phyloP scores from a whole-genome alignment of 2,329 filamentous ascomycete species.

The Diaporthe caulivora region DNA sequence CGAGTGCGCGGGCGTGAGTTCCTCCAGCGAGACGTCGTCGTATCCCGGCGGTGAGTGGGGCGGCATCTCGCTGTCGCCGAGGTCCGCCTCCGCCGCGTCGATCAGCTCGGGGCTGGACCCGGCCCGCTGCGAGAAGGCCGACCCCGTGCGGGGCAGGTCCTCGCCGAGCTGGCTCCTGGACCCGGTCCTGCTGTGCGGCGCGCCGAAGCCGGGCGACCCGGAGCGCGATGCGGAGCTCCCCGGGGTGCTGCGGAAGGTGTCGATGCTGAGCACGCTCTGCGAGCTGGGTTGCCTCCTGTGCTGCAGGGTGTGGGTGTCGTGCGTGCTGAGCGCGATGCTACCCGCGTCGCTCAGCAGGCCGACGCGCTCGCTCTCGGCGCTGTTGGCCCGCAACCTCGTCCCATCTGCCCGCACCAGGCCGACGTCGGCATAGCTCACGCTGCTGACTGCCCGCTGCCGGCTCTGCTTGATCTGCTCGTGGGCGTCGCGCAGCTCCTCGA shows the following conservation, averaged over 20 bases:
- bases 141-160: constrained; percentile 43
- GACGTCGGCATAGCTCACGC: constrained; percentile 81
- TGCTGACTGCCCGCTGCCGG: constrained; percentile 77
- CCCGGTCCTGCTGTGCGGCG: constrained; percentile 53
- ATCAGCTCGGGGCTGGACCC: constrained; percentile 66
- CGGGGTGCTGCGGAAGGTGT: constrained; percentile 47
- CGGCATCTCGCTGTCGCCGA: constrained; percentile 61
- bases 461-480: constrained; percentile 69
- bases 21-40: constrained; percentile 60
- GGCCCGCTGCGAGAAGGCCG: constrained; percentile 52
- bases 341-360: constrained; percentile 80
- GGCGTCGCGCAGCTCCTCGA: constrained; percentile 70
- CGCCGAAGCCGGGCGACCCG: constrained; percentile 41
- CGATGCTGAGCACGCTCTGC: constrained; percentile 69
- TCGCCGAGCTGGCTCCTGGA: constrained; percentile 50
- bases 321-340: constrained; percentile 61
- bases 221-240: constrained; percentile 35
- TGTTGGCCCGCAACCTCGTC: constrained; percentile 79
- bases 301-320: constrained; percentile 40
- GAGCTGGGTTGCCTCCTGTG: constrained; percentile 62
- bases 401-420: constrained; percentile 84
- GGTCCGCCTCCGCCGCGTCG: constrained; percentile 58
- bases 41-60: constrained; percentile 64
- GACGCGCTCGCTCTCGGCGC: constrained; percentile 77
- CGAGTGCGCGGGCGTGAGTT: constrained; percentile 50